Evolutionary conservation across 2,329 filamentous ascomycete genomes (phyloP).

Genomic region (Cercospora berteroae): DNA sequence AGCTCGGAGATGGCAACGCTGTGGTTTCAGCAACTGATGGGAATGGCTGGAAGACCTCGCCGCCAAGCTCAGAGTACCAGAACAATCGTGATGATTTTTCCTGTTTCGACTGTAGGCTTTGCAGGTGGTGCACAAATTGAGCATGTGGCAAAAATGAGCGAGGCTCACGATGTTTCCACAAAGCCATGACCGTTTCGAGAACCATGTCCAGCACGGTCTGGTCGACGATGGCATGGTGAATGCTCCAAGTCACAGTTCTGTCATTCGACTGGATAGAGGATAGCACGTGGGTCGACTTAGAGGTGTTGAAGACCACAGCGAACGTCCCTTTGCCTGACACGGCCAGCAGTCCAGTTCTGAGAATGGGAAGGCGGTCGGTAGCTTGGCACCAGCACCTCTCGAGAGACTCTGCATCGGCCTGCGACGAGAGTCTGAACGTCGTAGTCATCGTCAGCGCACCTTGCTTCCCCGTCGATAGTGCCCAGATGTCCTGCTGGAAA

Average conservation of each 20-base stretch:
- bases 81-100: not conserved
- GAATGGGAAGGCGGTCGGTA: not conserved
- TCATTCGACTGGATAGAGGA: not conserved
- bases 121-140: not conserved
- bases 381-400: not conserved
- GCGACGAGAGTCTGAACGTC: not conserved
- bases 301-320: not conserved
- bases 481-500: not conserved
- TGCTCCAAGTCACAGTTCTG: not conserved
- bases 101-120: not conserved
- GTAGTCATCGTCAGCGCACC: too few relatives aligned
- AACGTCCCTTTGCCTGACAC: not conserved
- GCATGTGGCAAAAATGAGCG: not conserved
- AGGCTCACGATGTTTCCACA: not conserved
- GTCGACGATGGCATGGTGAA: not conserved
- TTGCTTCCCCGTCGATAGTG: not conserved
- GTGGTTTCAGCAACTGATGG: not conserved
- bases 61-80: not conserved
- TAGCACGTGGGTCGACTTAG: not conserved
- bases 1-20: not conserved
- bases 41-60: not conserved
- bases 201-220: not conserved
- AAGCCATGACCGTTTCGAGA: not conserved
- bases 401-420: not conserved
- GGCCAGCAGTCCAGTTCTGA: not conserved